These are phyloP conservation scores for Diaporthe nobilis DNA, from an alignment of 2,329 filamentous ascomycete species.

Conservation along the genomic window DNA sequence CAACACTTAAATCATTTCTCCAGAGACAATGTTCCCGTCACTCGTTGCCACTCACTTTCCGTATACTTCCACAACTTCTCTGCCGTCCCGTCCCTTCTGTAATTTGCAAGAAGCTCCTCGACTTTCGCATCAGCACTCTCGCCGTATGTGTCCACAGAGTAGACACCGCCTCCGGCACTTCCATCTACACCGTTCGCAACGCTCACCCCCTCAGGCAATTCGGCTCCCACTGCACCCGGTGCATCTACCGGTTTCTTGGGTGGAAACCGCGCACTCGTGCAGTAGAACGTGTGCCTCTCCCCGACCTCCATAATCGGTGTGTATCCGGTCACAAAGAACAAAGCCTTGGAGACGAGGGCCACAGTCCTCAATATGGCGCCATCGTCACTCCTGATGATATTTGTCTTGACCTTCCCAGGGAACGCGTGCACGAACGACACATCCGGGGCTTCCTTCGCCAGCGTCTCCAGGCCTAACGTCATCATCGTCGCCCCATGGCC, in stretches of 20 bases:
- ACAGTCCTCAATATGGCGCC: constrained; percentile 43
- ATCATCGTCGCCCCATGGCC: constrained; percentile 64
- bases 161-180: constrained; percentile 54
- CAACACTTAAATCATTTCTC: background rate
- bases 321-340: constrained; percentile 36
- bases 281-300: constrained; percentile 55
- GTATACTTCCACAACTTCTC: constrained; percentile 55
- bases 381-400: constrained; percentile 45
- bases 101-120: constrained; percentile 46
- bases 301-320: constrained; percentile 50
- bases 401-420: constrained; percentile 56
- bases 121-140: constrained; percentile 49
- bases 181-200: constrained; percentile 51
- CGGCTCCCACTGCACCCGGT: constrained; percentile 46
- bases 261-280: constrained; percentile 54
- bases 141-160: constrained; percentile 53
- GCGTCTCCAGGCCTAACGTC: constrained; percentile 62
- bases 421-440: constrained; percentile 58
- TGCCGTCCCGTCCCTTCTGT: constrained; percentile 49
- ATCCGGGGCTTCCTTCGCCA: constrained; percentile 60
- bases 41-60: constrained; percentile 52
- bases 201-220: constrained; percentile 45
- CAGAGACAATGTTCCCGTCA: constrained; percentile 44
- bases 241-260: constrained; percentile 43
- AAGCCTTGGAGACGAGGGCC: constrained; percentile 48